Percentiles rank a stretch among this genome's conserved stretches.
Evolutionary conservation across 2,329 filamentous ascomycete genomes (phyloP).

Genomic region (Fusarium sp.): DNA sequence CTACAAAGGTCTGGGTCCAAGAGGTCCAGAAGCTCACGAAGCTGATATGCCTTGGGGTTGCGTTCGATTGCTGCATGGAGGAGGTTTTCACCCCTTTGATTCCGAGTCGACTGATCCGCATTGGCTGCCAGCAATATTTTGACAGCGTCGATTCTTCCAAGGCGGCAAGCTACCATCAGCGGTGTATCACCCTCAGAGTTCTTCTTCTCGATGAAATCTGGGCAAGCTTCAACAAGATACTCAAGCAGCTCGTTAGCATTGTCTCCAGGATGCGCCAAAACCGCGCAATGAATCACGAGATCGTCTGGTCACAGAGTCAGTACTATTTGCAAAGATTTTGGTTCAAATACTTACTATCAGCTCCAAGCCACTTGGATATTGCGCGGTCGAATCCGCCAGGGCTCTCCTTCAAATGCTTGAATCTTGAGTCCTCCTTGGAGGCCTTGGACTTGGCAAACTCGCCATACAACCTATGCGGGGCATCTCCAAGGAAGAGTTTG

Average conservation of each 20-base stretch:
- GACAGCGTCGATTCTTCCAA: constrained; percentile 63
- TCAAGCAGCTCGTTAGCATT: constrained; percentile 65
- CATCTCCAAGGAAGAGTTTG: constrained; percentile 81
- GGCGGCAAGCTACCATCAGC: constrained; percentile 70
- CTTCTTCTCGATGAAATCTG: constrained; percentile 70
- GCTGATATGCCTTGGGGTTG: constrained; percentile 46
- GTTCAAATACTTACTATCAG: constrained; percentile 60
- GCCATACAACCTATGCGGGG: constrained; percentile 72
- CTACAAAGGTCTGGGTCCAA: constrained; percentile 66
- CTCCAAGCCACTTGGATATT: constrained; percentile 69
- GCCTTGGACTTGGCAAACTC: constrained; percentile 70
- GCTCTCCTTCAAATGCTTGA: constrained; percentile 68
- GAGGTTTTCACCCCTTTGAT: constrained; percentile 71
- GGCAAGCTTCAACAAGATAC: constrained; percentile 71
- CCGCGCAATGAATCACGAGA: constrained; percentile 72
- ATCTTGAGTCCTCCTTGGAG: constrained; percentile 67
- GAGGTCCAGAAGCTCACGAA: constrained; percentile 63
- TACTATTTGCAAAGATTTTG: background rate
- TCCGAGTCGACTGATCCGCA: constrained; percentile 73
- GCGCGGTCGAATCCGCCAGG: constrained; percentile 71
- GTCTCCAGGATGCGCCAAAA: constrained; percentile 55
- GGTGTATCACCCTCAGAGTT: constrained; percentile 70
- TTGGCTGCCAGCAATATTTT: constrained; percentile 72
- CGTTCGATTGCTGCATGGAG: constrained; percentile 65
- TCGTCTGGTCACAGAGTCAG: constrained; percentile 57